phyloP scores from a whole-genome alignment of 495 filamentous ascomycete species.

The Pseudevernia furfuracea region DNA sequence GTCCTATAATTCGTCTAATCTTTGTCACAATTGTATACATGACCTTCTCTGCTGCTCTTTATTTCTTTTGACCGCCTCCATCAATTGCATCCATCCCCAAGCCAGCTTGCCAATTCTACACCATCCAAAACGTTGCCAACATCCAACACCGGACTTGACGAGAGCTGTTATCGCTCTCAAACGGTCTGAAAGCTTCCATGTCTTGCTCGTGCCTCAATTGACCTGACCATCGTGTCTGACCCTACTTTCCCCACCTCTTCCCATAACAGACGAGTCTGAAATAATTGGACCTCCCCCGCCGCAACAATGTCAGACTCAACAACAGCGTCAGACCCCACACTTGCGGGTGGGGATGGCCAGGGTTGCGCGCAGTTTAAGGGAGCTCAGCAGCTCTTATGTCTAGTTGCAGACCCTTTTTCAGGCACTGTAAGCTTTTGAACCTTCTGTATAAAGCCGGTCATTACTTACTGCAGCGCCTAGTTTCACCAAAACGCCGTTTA shows the following conservation, averaged over 20 bases:
- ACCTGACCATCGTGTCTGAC: not conserved
- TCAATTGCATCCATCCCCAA: not conserved
- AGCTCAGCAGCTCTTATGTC: conserved; percentile 38
- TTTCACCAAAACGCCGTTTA: conserved; percentile 60
- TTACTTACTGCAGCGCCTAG: conserved; percentile 28
- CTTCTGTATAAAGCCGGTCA: not conserved
- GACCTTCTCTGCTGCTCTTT: not conserved
- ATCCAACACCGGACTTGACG: not conserved
- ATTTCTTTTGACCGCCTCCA: no score
- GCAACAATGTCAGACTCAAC: not conserved
- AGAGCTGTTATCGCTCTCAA: not conserved
- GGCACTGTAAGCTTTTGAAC: conserved; percentile 32
- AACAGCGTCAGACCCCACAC: no score
- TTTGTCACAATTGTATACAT: not conserved
- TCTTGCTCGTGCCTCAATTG: not conserved
- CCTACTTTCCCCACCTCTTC: not conserved
- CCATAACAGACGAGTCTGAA: not conserved
- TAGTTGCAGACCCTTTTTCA: conserved; percentile 45
- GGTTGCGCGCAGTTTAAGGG: not conserved
- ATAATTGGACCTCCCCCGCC: not conserved
- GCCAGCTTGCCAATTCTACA: not conserved
- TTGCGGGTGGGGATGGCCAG: no score
- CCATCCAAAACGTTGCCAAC: conserved; percentile 4
- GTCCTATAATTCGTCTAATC: not conserved
- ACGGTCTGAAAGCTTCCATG: conserved; percentile 6